Evolutionary conservation across 805 yeast species (phyloP).

Genomic region (Candida maris): DNA sequence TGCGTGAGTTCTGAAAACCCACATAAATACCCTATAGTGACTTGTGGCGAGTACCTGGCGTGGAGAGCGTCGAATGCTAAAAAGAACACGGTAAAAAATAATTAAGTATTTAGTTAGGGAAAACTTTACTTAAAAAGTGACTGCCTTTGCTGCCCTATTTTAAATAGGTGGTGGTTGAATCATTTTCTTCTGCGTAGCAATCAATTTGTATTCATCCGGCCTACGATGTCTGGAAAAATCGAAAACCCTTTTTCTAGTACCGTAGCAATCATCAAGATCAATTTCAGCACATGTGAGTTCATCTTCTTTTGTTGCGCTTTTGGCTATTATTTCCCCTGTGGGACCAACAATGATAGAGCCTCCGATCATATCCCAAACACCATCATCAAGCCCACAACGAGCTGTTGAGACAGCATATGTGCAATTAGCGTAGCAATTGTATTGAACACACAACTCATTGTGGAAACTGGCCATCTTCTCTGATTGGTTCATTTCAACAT

Average conservation of each 20-base stretch:
- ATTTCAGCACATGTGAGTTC: constrained; percentile 10
- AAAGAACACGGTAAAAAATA: background rate
- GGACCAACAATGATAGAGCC: constrained; percentile 10
- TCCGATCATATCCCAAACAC: constrained; percentile 8
- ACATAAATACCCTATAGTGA: constrained; percentile 8
- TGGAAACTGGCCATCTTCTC: constrained; percentile 7
- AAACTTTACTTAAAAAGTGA: no score
- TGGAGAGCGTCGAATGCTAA: constrained; percentile 1
- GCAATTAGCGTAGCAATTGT: constrained; percentile 10
- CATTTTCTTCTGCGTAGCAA: constrained; percentile 6
- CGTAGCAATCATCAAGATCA: constrained; percentile 7
- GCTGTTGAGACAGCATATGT: constrained; percentile 7
- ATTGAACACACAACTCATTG: constrained; percentile 8
- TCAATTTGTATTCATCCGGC: constrained; percentile 6
- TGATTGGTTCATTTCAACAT: background rate
- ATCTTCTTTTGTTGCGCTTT: constrained; percentile 8
- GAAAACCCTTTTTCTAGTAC: constrained; percentile 7
- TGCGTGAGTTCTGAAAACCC: constrained; percentile 5
- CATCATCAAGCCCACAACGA: constrained; percentile 10
- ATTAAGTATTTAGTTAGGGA: no score
- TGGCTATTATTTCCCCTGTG: constrained; percentile 7
- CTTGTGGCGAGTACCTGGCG: constrained; percentile 6
- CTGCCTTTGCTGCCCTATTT: no score
- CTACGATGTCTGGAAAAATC: constrained; percentile 10
- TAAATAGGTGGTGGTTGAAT: constrained; percentile 4